phyloP scores from a whole-genome alignment of 495 filamentous ascomycete species.

The Aspergillus sclerotiicarbonarius region DNA sequence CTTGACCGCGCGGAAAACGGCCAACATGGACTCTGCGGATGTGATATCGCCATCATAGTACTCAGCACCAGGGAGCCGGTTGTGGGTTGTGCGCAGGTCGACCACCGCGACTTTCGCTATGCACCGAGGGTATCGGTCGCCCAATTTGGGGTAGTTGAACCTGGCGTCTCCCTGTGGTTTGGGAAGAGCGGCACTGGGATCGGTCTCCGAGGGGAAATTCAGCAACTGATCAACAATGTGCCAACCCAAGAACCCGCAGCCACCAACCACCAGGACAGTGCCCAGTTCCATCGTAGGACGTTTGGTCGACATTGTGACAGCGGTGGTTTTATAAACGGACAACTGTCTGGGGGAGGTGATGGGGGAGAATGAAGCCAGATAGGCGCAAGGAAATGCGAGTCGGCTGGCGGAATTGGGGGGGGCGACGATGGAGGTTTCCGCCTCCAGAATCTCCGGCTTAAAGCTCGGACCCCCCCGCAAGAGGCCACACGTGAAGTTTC shows the following conservation, averaged over 20 bases:
- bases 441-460: conserved; percentile 15
- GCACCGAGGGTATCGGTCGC: conserved; percentile 41
- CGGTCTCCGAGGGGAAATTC: conserved; percentile 49
- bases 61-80: conserved; percentile 67
- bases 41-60: conserved; percentile 93
- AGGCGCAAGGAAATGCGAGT: conserved; percentile 8
- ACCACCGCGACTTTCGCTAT: conserved; percentile 71
- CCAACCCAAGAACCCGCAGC: conserved; percentile 58
- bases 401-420: conserved; percentile 1
- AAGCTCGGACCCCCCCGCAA: conserved; percentile 8
- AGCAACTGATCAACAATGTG: conserved; percentile 59
- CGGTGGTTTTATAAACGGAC: not conserved
- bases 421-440: not conserved
- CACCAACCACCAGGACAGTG: conserved; percentile 55
- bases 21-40: conserved; percentile 58
- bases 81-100: conserved; percentile 74
- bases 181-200: conserved; percentile 41
- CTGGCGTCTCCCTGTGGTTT: conserved; percentile 37
- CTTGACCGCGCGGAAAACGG: conserved; percentile 64
- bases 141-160: conserved; percentile 41
- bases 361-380: conserved; percentile 17
- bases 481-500: conserved; percentile 3
- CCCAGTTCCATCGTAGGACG: conserved; percentile 39
- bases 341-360: conserved; percentile 5
- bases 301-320: conserved; percentile 35